phyloP scores from a whole-genome alignment of 441 rosid species.

The Geranium incanum region DNA sequence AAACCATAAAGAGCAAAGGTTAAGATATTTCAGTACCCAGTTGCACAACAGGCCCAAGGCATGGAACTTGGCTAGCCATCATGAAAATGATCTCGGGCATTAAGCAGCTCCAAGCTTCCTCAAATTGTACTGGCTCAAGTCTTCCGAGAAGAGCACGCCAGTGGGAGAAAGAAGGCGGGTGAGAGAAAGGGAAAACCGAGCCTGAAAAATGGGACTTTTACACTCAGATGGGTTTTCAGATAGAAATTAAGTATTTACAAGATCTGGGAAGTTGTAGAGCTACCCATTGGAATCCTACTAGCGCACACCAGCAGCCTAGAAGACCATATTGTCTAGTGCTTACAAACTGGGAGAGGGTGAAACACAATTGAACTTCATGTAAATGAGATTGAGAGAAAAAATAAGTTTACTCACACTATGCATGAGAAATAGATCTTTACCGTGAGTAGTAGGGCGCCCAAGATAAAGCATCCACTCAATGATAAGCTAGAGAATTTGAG shows the following conservation, averaged over 20 bases:
- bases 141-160: slow-evolving; percentile 38
- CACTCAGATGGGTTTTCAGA: not conserved
- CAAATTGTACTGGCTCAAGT: slow-evolving; percentile 11
- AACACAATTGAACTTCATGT: not conserved
- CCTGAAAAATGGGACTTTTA: slow-evolving; percentile 34
- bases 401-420: no score
- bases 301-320: slow-evolving; percentile 39
- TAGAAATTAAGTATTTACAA: not conserved
- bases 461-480: slow-evolving; percentile 61
- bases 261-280: slow-evolving; percentile 1
- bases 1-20: not conserved
- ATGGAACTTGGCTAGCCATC: not conserved
- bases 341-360: slow-evolving; percentile 30
- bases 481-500: slow-evolving; percentile 65
- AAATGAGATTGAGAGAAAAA: no score
- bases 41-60: not conserved
- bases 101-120: slow-evolving; percentile 24
- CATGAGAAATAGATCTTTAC: slow-evolving; percentile 25
- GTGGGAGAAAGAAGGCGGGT: slow-evolving; percentile 61
- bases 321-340: slow-evolving; percentile 48
- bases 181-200: slow-evolving; percentile 49
- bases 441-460: slow-evolving; percentile 54
- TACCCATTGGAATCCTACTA: slow-evolving; percentile 43
- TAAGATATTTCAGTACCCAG: not conserved
- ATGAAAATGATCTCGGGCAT: no score